phyloP scores from a whole-genome alignment of 306 rosid species.

The Luffa aegyptiaca region DNA sequence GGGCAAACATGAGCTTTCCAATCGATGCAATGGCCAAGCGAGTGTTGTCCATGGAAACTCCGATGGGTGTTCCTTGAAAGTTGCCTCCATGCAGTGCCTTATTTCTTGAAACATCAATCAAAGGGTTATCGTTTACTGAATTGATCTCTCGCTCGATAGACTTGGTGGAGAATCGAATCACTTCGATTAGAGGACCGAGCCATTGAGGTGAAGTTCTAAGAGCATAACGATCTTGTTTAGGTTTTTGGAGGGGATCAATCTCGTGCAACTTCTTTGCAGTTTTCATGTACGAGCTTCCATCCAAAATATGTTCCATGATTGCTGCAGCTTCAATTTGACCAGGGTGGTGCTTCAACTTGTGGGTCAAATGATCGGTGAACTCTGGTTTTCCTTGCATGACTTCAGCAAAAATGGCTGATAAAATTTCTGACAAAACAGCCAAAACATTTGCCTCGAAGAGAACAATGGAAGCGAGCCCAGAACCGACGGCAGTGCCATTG shows the following conservation, averaged over 20 bases:
- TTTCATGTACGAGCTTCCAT: conserved; percentile 44
- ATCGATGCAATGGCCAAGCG: conserved; percentile 2
- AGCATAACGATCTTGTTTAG: background rate
- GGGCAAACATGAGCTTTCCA: background rate
- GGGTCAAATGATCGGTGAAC: conserved; percentile 47
- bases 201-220: conserved; percentile 58
- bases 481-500: conserved; percentile 87
- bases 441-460: background rate
- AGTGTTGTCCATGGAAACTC: conserved; percentile 88
- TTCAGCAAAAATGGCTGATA: conserved; percentile 51
- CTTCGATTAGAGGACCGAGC: conserved; percentile 45
- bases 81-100: conserved; percentile 12
- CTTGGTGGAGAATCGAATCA: background rate
- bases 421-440: background rate
- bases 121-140: conserved; percentile 28
- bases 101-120: conserved; percentile 23
- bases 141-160: conserved; percentile 83
- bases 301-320: conserved; percentile 10
- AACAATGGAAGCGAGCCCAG: conserved; percentile 62
- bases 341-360: background rate
- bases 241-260: background rate
- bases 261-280: background rate
- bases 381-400: conserved; percentile 23
- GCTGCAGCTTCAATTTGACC: background rate
- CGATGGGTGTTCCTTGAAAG: conserved; percentile 88